These are phyloP conservation scores for Parsonsia alboflavescens DNA, from an alignment of 257 asterid species.

Conservation along the genomic window DNA sequence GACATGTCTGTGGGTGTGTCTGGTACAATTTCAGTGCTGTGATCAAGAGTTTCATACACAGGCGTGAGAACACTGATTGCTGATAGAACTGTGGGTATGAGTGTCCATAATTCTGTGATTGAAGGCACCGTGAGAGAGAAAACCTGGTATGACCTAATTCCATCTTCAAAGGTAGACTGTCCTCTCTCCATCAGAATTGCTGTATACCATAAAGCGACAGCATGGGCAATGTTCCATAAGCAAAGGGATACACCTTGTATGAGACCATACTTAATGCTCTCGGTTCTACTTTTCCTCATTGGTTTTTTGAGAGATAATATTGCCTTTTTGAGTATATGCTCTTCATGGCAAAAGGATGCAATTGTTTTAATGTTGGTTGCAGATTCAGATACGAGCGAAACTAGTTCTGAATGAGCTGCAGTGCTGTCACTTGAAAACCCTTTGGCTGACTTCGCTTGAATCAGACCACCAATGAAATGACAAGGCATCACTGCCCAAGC, in stretches of 20 bases:
- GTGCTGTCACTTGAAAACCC: conserved; percentile 58
- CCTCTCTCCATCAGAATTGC: conserved; percentile 48
- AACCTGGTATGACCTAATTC: conserved; percentile 68
- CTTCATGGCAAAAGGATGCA: conserved; percentile 74
- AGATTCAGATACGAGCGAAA: conserved; percentile 73
- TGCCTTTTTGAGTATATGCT: conserved; percentile 54
- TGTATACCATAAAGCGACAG: conserved; percentile 77
- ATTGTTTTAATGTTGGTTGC: conserved; percentile 59
- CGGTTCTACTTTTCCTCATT: conserved; percentile 41
- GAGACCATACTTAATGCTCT: conserved; percentile 62
- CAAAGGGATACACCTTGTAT: conserved; percentile 74
- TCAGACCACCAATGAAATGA: conserved; percentile 79
- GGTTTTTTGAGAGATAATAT: conserved; percentile 41
- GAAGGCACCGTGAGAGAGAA: conserved; percentile 82
- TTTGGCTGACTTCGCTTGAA: conserved; percentile 83
- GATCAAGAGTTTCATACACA: conserved; percentile 59
- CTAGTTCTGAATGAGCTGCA: conserved; percentile 58
- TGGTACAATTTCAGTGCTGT: conserved; percentile 56
- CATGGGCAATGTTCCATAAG: conserved; percentile 80
- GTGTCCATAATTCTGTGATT: conserved; percentile 75
- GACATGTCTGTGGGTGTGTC: conserved; percentile 42
- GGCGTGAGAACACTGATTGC: conserved; percentile 68
- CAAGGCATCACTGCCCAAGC: conserved; percentile 95
- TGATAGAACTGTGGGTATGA: conserved; percentile 68
- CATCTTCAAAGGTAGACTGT: conserved; percentile 61